Conservation (phyloP, 1,284 basidiomycete genomes). For the Farysia itapuensis region DNA sequence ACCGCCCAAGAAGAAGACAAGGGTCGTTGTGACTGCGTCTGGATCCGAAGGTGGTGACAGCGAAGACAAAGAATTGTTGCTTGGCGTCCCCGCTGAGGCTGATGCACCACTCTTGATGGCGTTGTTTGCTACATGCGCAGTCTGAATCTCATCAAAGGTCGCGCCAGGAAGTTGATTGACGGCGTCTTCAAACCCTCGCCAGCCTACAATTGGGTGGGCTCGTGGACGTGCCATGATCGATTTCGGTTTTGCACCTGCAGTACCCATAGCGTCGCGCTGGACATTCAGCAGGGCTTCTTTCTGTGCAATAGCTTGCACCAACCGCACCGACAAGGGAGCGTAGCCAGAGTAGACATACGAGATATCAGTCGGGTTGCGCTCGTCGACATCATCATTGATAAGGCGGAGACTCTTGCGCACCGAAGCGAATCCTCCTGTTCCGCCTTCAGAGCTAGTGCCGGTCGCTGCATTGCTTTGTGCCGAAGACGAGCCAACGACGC, state of each 20-base stretch:
- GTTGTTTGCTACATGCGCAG: neutral
- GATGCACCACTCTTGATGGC: conserved; percentile 1
- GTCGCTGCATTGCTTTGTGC: conserved; percentile 1
- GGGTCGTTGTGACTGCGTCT: conserved; percentile 70
- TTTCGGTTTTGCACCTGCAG: neutral
- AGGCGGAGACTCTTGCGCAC: conserved; percentile 84
- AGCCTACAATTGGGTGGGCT: conserved; percentile 87
- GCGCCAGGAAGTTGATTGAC: conserved; percentile 78
- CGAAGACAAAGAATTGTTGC: neutral
- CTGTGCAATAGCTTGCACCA: conserved; percentile 89
- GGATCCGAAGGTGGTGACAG: conserved; percentile 19
- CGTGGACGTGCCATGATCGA: conserved; percentile 57
- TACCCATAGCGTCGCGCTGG: conserved; percentile 1
- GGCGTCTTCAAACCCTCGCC: conserved; percentile 94
- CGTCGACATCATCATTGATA: conserved; percentile 82
- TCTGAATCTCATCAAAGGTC: conserved; percentile 76
- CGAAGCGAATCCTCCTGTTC: conserved; percentile 67
- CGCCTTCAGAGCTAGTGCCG: conserved; percentile 19
- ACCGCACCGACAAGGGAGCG: conserved; percentile 84
- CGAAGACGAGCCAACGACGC: conserved; percentile 18
- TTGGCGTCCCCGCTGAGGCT: neutral
- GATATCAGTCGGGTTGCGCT: conserved; percentile 78
- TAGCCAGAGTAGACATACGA: conserved; percentile 96
- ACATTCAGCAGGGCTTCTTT: conserved; percentile 74
- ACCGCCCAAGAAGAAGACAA: conserved; percentile 97